Evolutionary conservation across 1,139 yeast genomes (phyloP), one percentile per base, ranked within the genome.

Genomic region (Kurtzmaniella quercitrusa): DNA sequence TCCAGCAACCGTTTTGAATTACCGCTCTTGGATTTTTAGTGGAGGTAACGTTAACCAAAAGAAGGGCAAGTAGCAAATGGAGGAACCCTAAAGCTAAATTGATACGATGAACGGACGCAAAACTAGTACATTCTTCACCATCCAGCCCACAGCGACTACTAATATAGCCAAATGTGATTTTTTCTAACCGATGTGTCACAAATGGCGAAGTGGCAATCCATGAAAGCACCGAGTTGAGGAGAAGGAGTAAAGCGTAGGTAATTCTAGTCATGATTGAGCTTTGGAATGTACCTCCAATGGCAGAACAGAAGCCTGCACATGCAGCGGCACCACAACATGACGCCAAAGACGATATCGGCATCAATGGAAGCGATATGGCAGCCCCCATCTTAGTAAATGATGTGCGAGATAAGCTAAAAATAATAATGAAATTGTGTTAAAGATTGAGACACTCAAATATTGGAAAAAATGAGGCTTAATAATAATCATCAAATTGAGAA

Each of bases 1-100:
- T 79, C 99, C 99, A 94, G 71, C 76, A 80, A 1, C 96, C 95
- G 60, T 93, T 93, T 59, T 93, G 98, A 36, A 93, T 74, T 18
- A 76, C 78, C 0, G 95, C 85, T 38, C 97, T 73, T 17, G 94
- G 88, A 56, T 89, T 84, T 35, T 78, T 66, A 1, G 95, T 84
- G 1, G 94, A 83, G 51, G 79, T 82, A 11, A 88, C 95, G 39
- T 88, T 88, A 8, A 85, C 59, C 42, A 93, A 68, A 38, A 85
- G 57, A 2, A 69, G 66, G 0, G 95, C 96, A 45, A 93, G 67
- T 1, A 82, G 53, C 37, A 91, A 57, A 65, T 94, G 98, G 48
- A 89, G 66, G 42, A 82, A 43, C 1, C 96, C 98, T 17, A 93
- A 71, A 2, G 98, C 94, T 60, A 89, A 86, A 63, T 88, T 89